phyloP scores from a whole-genome alignment of 2,329 filamentous ascomycete genomes.

The Fusarium compactum region DNA sequence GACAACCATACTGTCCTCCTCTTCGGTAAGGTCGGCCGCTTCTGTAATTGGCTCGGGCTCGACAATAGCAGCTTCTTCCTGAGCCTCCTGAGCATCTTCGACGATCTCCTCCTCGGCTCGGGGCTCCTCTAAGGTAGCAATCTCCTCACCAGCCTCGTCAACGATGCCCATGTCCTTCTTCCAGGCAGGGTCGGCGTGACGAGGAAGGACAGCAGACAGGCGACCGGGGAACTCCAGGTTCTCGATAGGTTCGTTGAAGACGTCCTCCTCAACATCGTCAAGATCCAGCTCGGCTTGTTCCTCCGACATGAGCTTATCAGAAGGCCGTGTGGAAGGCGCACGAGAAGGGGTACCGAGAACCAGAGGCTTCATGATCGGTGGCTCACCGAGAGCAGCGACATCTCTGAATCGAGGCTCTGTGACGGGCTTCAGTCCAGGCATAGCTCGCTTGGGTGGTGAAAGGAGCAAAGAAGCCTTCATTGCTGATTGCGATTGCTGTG shows the following conservation, averaged over 20 bases:
- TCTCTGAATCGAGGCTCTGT: conserved; percentile 46
- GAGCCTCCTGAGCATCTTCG: not conserved
- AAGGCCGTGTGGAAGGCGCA: conserved; percentile 47
- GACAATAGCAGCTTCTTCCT: not conserved
- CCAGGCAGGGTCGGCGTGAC: conserved; percentile 56
- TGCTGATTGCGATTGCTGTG: conserved; percentile 53
- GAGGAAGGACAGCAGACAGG: conserved; percentile 59
- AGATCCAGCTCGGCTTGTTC: conserved; percentile 45
- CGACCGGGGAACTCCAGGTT: conserved; percentile 59
- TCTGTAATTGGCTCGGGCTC: conserved; percentile 8
- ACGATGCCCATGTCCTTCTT: conserved; percentile 51
- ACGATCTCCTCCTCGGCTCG: not conserved
- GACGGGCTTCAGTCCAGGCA: conserved; percentile 52
- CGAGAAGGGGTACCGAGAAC: conserved; percentile 50
- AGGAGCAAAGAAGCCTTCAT: conserved; percentile 61
- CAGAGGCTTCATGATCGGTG: conserved; percentile 54
- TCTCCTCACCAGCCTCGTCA: conserved; percentile 45
- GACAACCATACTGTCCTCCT: conserved; percentile 44
- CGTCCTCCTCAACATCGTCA: conserved; percentile 47
- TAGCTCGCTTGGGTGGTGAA: conserved; percentile 64
- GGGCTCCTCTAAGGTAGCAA: conserved; percentile 5
- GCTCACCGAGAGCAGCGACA: conserved; percentile 41
- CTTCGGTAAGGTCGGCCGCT: conserved; percentile 26
- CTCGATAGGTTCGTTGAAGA: conserved; percentile 51
- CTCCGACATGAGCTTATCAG: conserved; percentile 55